Evolutionary conservation across 495 filamentous ascomycete genomes (phyloP).

Genomic region (Xylaria venustula): DNA sequence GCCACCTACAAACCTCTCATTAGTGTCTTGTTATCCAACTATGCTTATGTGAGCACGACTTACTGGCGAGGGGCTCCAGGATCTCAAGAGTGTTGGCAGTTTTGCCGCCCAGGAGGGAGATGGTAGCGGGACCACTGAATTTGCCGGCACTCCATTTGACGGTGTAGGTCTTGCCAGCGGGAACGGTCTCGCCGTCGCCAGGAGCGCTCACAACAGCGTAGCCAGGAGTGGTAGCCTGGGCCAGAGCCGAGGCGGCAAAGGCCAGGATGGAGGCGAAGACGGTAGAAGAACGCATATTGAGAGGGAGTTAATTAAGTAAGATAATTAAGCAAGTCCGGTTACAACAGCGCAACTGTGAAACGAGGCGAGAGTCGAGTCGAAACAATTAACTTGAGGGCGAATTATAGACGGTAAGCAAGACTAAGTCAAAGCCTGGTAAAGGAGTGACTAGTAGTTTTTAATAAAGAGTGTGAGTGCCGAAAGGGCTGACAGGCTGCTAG

Average conservation of each 20-base stretch:
- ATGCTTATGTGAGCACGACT: conserved; percentile 24
- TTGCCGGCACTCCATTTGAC: conserved; percentile 27
- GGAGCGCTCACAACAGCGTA: conserved; percentile 43
- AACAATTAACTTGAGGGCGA: too few species aligned
- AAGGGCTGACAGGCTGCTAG: conserved; percentile 17
- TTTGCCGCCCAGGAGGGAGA: conserved; percentile 42
- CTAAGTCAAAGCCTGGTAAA: conserved; percentile 21
- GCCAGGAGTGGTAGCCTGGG: conserved; percentile 35
- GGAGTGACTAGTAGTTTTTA: conserved; percentile 17
- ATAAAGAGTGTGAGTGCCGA: conserved; percentile 30
- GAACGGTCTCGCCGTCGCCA: conserved; percentile 29
- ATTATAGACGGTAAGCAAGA: conserved; percentile 6
- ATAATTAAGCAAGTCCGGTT: background rate
- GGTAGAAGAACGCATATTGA: conserved; percentile 45
- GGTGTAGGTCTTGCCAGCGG: conserved; percentile 39
- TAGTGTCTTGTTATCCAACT: background rate
- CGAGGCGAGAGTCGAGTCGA: conserved; percentile 5
- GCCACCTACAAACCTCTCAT: conserved; percentile 20
- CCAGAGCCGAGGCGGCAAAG: conserved; percentile 39
- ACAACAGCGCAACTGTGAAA: background rate
- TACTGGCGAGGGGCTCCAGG: conserved; percentile 38
- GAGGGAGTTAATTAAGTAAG: conserved; percentile 1
- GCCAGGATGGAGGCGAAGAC: conserved; percentile 42
- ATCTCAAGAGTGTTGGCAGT: conserved; percentile 24
- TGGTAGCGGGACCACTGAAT: conserved; percentile 27